These are phyloP conservation scores for Claviceps monticola DNA, from an alignment of 2,329 filamentous ascomycete species.

Conservation along the genomic window DNA sequence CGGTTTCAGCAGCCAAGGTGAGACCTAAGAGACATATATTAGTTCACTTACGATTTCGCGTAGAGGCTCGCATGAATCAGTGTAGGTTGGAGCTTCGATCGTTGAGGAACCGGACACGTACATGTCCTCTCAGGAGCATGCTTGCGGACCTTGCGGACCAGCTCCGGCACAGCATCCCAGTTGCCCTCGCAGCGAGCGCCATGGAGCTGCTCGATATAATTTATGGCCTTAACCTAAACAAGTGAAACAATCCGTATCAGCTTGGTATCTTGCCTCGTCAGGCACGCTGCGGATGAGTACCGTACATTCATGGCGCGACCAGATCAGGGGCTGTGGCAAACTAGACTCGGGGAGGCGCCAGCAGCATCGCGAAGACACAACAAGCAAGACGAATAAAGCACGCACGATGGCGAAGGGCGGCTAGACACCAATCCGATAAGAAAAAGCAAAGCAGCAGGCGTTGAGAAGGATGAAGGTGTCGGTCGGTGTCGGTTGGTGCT, in stretches of 20 bases:
- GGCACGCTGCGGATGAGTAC: background rate
- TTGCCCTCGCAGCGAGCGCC: conserved; percentile 74
- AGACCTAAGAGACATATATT: conserved; percentile 36
- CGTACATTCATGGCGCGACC: conserved; percentile 24
- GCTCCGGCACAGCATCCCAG: conserved; percentile 77
- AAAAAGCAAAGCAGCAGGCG: background rate
- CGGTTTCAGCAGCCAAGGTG: conserved; percentile 53
- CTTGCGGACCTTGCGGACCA: conserved; percentile 86
- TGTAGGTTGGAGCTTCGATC: too few species aligned
- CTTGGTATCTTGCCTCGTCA: background rate
- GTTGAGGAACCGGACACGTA: conserved; percentile 31
- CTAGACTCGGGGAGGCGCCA: conserved; percentile 11
- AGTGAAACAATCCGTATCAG: conserved; percentile 6
- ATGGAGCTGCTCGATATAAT: conserved; percentile 74
- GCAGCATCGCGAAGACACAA: conserved; percentile 9
- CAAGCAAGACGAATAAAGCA: background rate
- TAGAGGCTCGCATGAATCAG: background rate
- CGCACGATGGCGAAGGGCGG: background rate
- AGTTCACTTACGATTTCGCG: background rate
- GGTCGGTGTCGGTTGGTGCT: background rate
- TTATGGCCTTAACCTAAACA: conserved; percentile 55
- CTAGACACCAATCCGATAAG: background rate
- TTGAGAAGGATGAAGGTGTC: background rate
- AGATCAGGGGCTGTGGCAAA: conserved; percentile 13
- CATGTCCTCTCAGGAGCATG: conserved; percentile 77